Conservation (phyloP, 371 early-diverging fungal genomes). For the Chytridiales sp. region DNA sequence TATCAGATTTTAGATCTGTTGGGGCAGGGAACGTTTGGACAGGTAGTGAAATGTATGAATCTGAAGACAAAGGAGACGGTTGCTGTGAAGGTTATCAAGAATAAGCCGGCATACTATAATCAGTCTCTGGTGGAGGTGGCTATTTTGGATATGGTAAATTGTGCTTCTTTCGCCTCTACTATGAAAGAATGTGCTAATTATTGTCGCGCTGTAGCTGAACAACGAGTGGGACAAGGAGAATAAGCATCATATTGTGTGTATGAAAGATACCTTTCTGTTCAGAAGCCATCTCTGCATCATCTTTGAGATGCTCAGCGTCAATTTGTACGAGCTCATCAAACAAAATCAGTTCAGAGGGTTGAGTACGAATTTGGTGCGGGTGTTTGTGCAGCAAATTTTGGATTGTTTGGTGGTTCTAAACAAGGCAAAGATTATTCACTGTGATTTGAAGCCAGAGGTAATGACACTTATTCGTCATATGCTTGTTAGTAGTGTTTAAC, state of each 20-base stretch:
- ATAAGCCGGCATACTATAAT: constrained; percentile 84
- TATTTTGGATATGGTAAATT: constrained; percentile 70
- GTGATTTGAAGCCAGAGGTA: constrained; percentile 96
- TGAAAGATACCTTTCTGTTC: constrained; percentile 84
- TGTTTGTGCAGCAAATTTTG: constrained; percentile 82
- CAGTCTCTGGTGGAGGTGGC: constrained; percentile 93
- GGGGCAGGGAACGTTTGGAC: constrained; percentile 98
- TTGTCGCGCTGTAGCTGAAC: constrained; percentile 56
- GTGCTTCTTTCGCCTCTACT: constrained; percentile 9
- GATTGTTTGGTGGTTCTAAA: constrained; percentile 80
- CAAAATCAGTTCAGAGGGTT: constrained; percentile 88
- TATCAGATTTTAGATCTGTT: constrained; percentile 86
- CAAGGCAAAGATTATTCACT: constrained; percentile 88
- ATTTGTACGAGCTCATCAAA: constrained; percentile 91
- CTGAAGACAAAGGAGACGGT: constrained; percentile 78
- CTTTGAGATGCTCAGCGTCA: constrained; percentile 90
- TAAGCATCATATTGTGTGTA: constrained; percentile 76
- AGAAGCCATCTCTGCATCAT: constrained; percentile 92
- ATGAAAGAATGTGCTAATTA: background rate
- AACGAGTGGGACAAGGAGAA: constrained; percentile 69
- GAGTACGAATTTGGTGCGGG: constrained; percentile 76
- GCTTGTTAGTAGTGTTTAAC: background rate
- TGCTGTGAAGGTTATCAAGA: constrained; percentile 97
- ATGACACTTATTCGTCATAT: background rate
- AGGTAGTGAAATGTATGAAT: constrained; percentile 93